Conservation (phyloP, 805 yeast genomes). For the Lachancea quebecensis region DNA sequence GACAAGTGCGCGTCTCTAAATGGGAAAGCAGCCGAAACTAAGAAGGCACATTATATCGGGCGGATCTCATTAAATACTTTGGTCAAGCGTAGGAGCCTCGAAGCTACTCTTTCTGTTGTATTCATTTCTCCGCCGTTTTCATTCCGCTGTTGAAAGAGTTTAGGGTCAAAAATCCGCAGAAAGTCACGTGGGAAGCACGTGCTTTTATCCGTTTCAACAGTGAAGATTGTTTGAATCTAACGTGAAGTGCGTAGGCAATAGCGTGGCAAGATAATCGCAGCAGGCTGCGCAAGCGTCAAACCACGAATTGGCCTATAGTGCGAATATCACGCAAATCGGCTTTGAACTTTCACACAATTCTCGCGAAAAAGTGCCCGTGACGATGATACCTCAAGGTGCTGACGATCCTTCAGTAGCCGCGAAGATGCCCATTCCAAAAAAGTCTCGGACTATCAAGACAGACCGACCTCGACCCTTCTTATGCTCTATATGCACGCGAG, state of each 20-base stretch:
- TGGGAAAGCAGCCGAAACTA: neutral
- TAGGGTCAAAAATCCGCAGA: too few relatives aligned
- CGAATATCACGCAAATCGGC: too few relatives aligned
- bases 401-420: conserved; percentile 9
- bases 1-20: neutral
- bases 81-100: neutral
- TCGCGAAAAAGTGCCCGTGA: too few relatives aligned
- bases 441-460: conserved; percentile 75
- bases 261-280: neutral
- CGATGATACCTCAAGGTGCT: too few relatives aligned
- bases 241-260: neutral
- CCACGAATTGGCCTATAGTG: neutral
- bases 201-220: neutral
- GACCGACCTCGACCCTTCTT: conserved; percentile 93
- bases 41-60: neutral
- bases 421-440: conserved; percentile 73
- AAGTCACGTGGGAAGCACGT: too few relatives aligned
- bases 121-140: too few relatives aligned
- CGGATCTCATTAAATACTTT: neutral
- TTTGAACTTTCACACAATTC: too few relatives aligned
- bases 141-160: too few relatives aligned
- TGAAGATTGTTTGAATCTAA: neutral
- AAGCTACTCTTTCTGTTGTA: too few relatives aligned
- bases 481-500: conserved; percentile 86
- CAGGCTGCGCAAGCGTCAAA: conserved; percentile 4